A percentile compares a stretch with the other conserved stretches of the same genome.
Evolutionary conservation across 805 yeast species (phyloP).

Genomic region (Candida peoriensis): DNA sequence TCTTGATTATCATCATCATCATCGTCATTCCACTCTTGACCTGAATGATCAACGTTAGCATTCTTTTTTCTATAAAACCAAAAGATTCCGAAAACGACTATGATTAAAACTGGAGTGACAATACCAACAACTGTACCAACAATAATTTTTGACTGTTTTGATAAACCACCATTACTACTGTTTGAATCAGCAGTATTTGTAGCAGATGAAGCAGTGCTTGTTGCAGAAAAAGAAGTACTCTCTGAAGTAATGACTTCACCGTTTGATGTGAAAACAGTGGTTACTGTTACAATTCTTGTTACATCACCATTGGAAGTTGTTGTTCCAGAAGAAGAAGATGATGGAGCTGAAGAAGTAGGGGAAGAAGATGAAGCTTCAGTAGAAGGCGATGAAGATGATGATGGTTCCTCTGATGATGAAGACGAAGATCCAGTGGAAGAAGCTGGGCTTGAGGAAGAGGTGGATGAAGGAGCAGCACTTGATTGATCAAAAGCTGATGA

Average conservation of each 20-base stretch:
- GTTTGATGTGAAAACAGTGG: slow-evolving; percentile 28
- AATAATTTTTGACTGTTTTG: slow-evolving; percentile 47
- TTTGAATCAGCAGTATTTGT: neutral
- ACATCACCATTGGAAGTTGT: slow-evolving; percentile 11
- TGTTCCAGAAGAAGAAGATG: slow-evolving; percentile 16
- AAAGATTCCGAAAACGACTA: slow-evolving; percentile 3
- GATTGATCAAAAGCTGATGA: slow-evolving; percentile 8
- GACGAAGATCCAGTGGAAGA: slow-evolving; percentile 7
- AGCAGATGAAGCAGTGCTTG: slow-evolving; percentile 19
- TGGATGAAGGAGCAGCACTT: slow-evolving; percentile 5
- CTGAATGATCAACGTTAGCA: slow-evolving; percentile 4
- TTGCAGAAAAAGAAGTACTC: slow-evolving; percentile 20
- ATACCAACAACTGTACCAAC: slow-evolving; percentile 71
- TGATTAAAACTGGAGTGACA: slow-evolving; percentile 51
- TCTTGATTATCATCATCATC: slow-evolving; percentile 3
- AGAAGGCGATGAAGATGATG: slow-evolving; percentile 4
- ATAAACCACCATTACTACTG: slow-evolving; percentile 32
- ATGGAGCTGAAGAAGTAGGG: slow-evolving; percentile 12
- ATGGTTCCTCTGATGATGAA: slow-evolving; percentile 7
- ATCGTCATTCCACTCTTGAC: slow-evolving; percentile 7
- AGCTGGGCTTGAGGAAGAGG: slow-evolving; percentile 10
- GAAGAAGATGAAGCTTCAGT: slow-evolving; percentile 4
- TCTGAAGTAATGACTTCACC: slow-evolving; percentile 26
- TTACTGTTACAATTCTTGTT: slow-evolving; percentile 24
- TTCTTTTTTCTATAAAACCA: slow-evolving; percentile 5